Evolutionary conservation across 1,284 basidiomycete species (phyloP), one percentile per base, ranked within the genome.

Genomic region (Neolentinus lepideus): DNA sequence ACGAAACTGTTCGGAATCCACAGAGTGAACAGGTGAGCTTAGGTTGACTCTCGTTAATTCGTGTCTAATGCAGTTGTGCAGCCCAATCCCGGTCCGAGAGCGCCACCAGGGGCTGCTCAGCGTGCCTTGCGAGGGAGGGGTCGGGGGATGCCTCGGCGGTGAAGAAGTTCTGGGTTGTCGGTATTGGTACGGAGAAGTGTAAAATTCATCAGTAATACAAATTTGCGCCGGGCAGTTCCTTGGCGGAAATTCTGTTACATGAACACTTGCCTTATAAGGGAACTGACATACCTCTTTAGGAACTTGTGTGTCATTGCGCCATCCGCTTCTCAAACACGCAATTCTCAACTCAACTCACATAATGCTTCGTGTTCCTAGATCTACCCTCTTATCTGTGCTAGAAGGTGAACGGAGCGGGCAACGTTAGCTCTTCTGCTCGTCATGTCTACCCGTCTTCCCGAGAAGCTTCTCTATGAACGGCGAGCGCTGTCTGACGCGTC

Each of bases 1-100:
- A 98, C 67, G 94, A 97, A 76, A 98, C 94, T 4, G 92, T 97
- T 26, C 79, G 90, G 61, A 95, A 94, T 68, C 94, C 94, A 6
- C 92, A 95, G 69, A 92, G 88, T 67, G 92, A 95, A 81, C 81
- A 82, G 66, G 90, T 92, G 70, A 60, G 84, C 74, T 9, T 59
- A 43, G 45, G 47, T 52, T 52, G 21, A 25, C 74, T 9, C 59
- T 45, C 46, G 47, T 52, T 52, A 22, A 25, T 53, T 56, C 56
- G 33, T 21, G 21, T 57, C 33, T 19, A 46, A 53, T 33, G 51
- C 46, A 52, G 52, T 26, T 21, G 51, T 55, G 46, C 58, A 65
- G 88, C 78, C 75, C 72, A 83, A 84, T 62, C 62, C 91, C 16
- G 93, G 93, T 11, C 92, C 93, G 24, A 84, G 78, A 63, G 89